Evolutionary conservation across 345 rosid genomes (phyloP), one percentile per base, ranked within the genome.

Genomic region (Salix caprea): DNA sequence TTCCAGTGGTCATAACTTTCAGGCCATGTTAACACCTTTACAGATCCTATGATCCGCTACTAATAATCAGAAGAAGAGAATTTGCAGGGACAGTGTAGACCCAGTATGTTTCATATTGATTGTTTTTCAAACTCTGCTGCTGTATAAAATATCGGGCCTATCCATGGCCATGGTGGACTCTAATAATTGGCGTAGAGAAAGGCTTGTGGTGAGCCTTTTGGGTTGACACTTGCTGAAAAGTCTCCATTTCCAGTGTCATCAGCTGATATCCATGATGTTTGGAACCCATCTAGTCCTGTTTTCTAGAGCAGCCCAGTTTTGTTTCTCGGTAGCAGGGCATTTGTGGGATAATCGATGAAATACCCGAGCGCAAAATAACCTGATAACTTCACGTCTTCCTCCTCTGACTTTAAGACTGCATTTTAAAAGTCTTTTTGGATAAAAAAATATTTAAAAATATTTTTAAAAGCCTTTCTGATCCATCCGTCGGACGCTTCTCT

Each of bases 401-500:
- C 37, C 6, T 34, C 6, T 34, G 6, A 4, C 37, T 34, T 34
- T 34, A 32, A 32, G 34, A 32, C 1, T 32, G 34, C 34, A 32
- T 32, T 32, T 32, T 32, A 32, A 32, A 32, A 32, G 5, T 4
- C 34, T 32, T 32, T 32, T 32, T 32, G 4, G 5, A 32, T 32
- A 32, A 32, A 30, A 30, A 30, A 30, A 2, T 1, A 1, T 1
- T 28, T 3, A 30, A 32, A 32, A 32, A 32, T 32, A 3, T 32
- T 32, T 32, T 32, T 32, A 88, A 48, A 84, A 81, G 75, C 70
- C 46, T 71, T 65, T 80, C 80, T 40, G 95, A 91, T 86, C 95
- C 91, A 73, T 82, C 91, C 13, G 61, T 65, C 9, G 91, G 92
- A 50, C 73, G 71, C 28, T 91, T 85, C 36, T 78, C 90, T 7